A percentile compares a stretch with the other conserved stretches of the same genome.
Evolutionary conservation across 805 yeast species (phyloP).

Genomic region (Teunomyces aglyptinius): DNA sequence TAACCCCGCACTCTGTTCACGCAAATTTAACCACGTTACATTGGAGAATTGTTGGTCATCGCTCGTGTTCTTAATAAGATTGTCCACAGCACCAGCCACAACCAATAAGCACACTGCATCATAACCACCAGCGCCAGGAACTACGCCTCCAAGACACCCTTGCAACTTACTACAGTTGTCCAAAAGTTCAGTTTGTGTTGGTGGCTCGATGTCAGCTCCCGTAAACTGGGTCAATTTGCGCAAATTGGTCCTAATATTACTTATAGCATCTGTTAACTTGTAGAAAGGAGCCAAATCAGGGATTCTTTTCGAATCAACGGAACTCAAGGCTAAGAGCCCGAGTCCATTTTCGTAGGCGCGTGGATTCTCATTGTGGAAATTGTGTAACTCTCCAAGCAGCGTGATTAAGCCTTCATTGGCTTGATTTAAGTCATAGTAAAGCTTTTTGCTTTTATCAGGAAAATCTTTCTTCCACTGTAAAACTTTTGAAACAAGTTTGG

Average conservation of each 20-base stretch:
- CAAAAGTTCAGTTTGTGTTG: constrained; percentile 65
- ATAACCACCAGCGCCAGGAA: constrained; percentile 98
- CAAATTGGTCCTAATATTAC: constrained; percentile 54
- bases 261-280: constrained; percentile 39
- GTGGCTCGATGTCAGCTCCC: constrained; percentile 89
- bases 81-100: constrained; percentile 40
- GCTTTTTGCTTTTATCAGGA: constrained; percentile 46
- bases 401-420: constrained; percentile 60
- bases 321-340: constrained; percentile 1
- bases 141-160: constrained; percentile 94
- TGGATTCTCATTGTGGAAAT: constrained; percentile 27
- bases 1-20: constrained; percentile 62
- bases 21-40: constrained; percentile 68
- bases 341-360: constrained; percentile 32
- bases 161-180: constrained; percentile 46
- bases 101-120: constrained; percentile 85
- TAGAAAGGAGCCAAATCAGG: constrained; percentile 5
- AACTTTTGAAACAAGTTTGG: constrained; percentile 79
- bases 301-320: background rate
- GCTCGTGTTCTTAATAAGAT: constrained; percentile 19
- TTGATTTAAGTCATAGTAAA: constrained; percentile 56
- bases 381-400: constrained; percentile 42
- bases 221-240: constrained; percentile 60
- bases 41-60: constrained; percentile 31
- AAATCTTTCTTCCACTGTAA: constrained; percentile 61